Evolutionary conservation across 2,329 filamentous ascomycete species (phyloP).

Genomic region (Neoarthrinium moseri): DNA sequence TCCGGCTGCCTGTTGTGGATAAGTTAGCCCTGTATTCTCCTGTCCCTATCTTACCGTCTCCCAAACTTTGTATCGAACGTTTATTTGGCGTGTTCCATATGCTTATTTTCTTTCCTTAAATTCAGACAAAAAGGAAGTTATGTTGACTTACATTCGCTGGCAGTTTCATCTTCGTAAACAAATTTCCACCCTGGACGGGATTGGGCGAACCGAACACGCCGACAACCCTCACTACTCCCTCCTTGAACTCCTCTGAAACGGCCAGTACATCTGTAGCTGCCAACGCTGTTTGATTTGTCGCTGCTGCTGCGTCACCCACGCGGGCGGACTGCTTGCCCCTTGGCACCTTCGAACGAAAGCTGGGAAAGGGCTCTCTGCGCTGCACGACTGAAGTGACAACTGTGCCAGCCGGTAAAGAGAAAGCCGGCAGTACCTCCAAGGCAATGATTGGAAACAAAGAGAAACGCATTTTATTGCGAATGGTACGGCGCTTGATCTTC

Average conservation of each 20-base stretch:
- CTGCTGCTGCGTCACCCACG: neutral
- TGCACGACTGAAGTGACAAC: neutral
- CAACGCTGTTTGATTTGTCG: constrained; percentile 6
- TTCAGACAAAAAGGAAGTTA: too few relatives aligned
- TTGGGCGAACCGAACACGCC: constrained; percentile 10
- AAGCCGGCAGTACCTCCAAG: neutral
- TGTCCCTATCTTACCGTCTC: too few relatives aligned
- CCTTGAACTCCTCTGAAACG: constrained; percentile 4
- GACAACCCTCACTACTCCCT: constrained; percentile 7
- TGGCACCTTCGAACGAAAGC: neutral
- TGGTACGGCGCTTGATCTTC: too few relatives aligned
- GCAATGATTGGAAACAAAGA: neutral
- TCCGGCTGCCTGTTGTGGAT: constrained; percentile 8
- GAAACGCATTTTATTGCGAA: neutral
- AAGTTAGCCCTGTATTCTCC: neutral
- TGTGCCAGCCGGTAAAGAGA: neutral
- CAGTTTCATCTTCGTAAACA: constrained; percentile 10
- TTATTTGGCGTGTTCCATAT: too few relatives aligned
- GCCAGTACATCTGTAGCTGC: neutral
- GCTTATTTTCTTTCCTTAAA: too few relatives aligned
- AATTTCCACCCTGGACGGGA: constrained; percentile 6
- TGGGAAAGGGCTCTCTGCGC: neutral
- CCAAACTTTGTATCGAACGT: too few relatives aligned
- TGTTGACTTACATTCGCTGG: constrained; percentile 9
- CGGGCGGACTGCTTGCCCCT: neutral